A percentile compares a stretch with the other conserved stretches of the same genome.
These are phyloP conservation scores for Fistulinella prunicolor DNA, from an alignment of 768 basidiomycete genomes.

Conservation along the genomic window DNA sequence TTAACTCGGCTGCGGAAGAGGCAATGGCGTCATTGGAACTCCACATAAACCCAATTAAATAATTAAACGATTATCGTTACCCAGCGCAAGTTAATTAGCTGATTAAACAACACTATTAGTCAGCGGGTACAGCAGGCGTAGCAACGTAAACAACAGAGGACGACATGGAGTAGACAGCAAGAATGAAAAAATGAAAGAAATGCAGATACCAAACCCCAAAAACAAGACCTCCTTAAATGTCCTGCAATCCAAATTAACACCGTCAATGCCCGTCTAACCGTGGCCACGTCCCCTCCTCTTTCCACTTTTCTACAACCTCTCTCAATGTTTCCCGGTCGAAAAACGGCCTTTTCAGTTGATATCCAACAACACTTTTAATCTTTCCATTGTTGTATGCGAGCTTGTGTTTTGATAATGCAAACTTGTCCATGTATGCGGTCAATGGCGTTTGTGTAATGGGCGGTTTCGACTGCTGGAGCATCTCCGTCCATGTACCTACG, in stretches of 20 bases:
- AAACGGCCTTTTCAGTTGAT: constrained; percentile 58
- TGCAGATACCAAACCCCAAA: constrained; percentile 16
- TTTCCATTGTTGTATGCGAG: constrained; percentile 69
- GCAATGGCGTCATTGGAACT: no score
- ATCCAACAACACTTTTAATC: constrained; percentile 71
- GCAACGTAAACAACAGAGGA: constrained; percentile 6
- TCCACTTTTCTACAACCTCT: constrained; percentile 80
- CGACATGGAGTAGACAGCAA: no score
- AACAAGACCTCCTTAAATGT: constrained; percentile 16
- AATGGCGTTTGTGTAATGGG: constrained; percentile 70
- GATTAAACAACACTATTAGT: constrained; percentile 27
- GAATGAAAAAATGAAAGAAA: constrained; percentile 12
- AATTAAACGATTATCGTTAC: not conserved
- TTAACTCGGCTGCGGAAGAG: no score
- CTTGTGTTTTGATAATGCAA: constrained; percentile 64
- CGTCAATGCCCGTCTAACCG: constrained; percentile 18
- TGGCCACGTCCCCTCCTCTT: constrained; percentile 55
- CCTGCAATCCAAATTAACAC: not conserved
- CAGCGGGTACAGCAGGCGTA: constrained; percentile 28
- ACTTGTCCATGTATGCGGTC: constrained; percentile 77
- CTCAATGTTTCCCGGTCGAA: constrained; percentile 59
- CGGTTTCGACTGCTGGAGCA: constrained; percentile 69
- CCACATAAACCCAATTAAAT: no score
- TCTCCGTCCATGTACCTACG: constrained; percentile 77
- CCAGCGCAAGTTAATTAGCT: constrained; percentile 20